Evolutionary conservation across 257 asterid species (phyloP), one percentile per base, ranked within the genome.

Genomic region (Solanum peruvianum): DNA sequence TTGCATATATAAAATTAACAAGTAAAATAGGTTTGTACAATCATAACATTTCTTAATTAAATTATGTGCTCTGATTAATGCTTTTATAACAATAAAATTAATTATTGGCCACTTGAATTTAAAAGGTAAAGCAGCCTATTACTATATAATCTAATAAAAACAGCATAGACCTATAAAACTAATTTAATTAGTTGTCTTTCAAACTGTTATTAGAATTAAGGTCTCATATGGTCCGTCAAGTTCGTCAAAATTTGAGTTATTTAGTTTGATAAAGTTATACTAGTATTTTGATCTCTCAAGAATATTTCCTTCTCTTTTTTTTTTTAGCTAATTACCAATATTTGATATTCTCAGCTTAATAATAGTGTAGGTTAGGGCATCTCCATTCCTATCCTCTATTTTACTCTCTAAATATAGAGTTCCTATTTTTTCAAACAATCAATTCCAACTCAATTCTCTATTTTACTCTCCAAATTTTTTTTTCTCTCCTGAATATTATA

Each of bases 191-290:
- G 12, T 1, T 7, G 35, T 76, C 60, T 41, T 23, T 76, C 42
- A 76, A 76, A 41, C 13, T n/a, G 9, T 4, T 41, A 39, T 39
- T 23, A 75, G 33, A 23, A 75, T n/a, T 23, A 41, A 7, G 49
- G 83, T 41, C 56, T 75, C 39, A 1, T 37, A 97, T 87, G 98
- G 87, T 87, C 98, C 95, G 92, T 71, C 77, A 58, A 73, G 62
- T 56, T 47, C 15, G 11, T 80, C 84, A 47, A 80, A 47, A 16
- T 10, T 47, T 11, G 60, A 49, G 60, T 49, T 20, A 52, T 52
- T 45, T 58, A 37, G 7, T 37, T 58, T 58, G 66, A 58, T 58
- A 58, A 58, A 58, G 5, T 58, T 58, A 18, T 58, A 56, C 64
- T 39, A 39, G 69, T 60, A n/a, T n/a, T n/a, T 62, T 62, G 16